Evolutionary conservation across 805 yeast genomes (phyloP).

Genomic region (Saccharomycopsis sp.): DNA sequence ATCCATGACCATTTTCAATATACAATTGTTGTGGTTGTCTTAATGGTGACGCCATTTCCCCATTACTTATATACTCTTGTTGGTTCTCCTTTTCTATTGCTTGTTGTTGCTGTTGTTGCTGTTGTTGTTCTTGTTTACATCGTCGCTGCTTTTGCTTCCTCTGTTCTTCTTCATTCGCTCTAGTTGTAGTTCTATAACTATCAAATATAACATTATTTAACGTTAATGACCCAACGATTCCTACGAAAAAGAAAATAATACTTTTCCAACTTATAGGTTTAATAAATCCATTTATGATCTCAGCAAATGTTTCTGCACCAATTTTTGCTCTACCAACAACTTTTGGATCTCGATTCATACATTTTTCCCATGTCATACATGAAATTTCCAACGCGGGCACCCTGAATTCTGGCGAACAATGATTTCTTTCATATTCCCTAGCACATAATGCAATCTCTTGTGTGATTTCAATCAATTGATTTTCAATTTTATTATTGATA

Average conservation of each 20-base stretch:
- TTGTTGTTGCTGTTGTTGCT: conserved; percentile 1
- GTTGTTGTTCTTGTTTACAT: conserved; percentile 1
- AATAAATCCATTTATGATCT: conserved; percentile 69
- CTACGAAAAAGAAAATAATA: conserved; percentile 39
- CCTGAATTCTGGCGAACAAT: conserved; percentile 56
- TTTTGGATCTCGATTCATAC: conserved; percentile 76
- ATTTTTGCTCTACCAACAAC: conserved; percentile 59
- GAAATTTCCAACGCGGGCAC: conserved; percentile 69
- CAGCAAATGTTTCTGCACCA: conserved; percentile 79
- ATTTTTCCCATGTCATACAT: conserved; percentile 71
- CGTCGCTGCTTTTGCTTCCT: neutral
- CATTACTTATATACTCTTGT: too few relatives aligned
- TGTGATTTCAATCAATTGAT: conserved; percentile 50
- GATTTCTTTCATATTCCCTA: conserved; percentile 60
- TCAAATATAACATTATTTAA: conserved; percentile 17
- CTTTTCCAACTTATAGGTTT: conserved; percentile 67
- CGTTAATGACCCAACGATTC: conserved; percentile 36
- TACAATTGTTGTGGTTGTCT: too few relatives aligned
- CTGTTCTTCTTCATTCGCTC: neutral
- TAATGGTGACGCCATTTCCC: too few relatives aligned
- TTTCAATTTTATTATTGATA: conserved; percentile 61
- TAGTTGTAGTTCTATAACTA: conserved; percentile 27
- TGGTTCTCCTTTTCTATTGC: too few relatives aligned
- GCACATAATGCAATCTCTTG: conserved; percentile 65
- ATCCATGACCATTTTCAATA: too few relatives aligned